These are phyloP conservation scores for Penicillium pulvis DNA, from an alignment of 495 filamentous ascomycete genomes.

Conservation along the genomic window DNA sequence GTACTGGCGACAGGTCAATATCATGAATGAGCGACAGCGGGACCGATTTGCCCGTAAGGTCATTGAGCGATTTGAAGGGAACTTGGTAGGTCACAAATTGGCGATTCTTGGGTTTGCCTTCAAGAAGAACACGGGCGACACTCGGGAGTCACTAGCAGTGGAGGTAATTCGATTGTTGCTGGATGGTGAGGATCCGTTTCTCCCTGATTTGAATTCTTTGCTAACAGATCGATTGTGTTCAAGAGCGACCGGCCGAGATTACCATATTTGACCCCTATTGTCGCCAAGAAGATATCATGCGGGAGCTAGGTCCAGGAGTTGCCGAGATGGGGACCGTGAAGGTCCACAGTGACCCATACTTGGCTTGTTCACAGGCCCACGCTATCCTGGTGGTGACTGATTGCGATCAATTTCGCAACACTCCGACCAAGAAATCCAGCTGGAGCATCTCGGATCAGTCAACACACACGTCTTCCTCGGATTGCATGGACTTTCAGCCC, in stretches of 20 bases:
- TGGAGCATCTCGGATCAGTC: conserved; percentile 19
- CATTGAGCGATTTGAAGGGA: conserved; percentile 67
- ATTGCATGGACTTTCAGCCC: conserved; percentile 28
- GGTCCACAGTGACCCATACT: conserved; percentile 38
- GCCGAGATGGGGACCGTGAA: conserved; percentile 22
- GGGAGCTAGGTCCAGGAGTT: conserved; percentile 29
- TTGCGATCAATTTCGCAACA: conserved; percentile 35
- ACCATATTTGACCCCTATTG: conserved; percentile 77
- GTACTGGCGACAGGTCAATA: conserved; percentile 74
- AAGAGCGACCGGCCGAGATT: conserved; percentile 62
- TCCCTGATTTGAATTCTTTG: neutral
- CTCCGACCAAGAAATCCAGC: conserved; percentile 22
- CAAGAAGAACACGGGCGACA: conserved; percentile 81
- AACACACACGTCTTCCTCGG: conserved; percentile 16
- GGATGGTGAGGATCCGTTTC: conserved; percentile 20
- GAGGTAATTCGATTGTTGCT: conserved; percentile 66
- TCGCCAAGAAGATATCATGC: conserved; percentile 45
- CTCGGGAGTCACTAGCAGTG: conserved; percentile 70
- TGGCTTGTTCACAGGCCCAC: conserved; percentile 40
- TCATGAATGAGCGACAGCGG: conserved; percentile 78
- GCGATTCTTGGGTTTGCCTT: conserved; percentile 77
- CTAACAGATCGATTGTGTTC: neutral
- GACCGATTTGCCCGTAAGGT: conserved; percentile 66
- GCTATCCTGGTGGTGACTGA: conserved; percentile 43
- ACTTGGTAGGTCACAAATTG: conserved; percentile 70